Conservation (phyloP, 805 yeast species). For the Starmerella stigmatis region DNA sequence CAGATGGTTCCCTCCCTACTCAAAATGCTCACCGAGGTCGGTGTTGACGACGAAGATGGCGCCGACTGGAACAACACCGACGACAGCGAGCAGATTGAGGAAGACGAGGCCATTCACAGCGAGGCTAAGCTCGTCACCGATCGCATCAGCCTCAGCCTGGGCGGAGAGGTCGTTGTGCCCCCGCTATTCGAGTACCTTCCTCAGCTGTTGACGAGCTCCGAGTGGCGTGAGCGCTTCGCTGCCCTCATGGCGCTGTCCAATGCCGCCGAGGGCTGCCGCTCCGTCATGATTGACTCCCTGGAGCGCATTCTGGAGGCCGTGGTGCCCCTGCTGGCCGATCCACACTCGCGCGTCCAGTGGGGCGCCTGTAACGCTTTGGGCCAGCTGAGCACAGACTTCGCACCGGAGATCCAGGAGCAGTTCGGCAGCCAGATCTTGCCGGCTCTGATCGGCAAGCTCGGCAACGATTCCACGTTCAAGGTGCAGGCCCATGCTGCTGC, state of each 20-base stretch:
- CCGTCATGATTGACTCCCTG: constrained; percentile 70
- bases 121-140: constrained; percentile 94
- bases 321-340: constrained; percentile 72
- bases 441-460: constrained; percentile 72
- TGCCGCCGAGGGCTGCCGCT: constrained; percentile 95
- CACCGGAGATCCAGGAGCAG: constrained; percentile 73
- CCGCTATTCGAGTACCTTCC: constrained; percentile 83
- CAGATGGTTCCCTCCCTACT: constrained; percentile 64
- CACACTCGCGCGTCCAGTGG: constrained; percentile 90
- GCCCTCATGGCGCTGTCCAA: constrained; percentile 94
- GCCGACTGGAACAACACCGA: constrained; percentile 78
- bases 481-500: constrained; percentile 99
- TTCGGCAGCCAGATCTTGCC: constrained; percentile 75
- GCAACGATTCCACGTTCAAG: constrained; percentile 55
- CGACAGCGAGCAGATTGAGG: constrained; percentile 64
- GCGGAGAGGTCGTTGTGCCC: constrained; percentile 72
- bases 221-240: constrained; percentile 95
- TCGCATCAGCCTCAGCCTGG: constrained; percentile 72
- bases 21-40: constrained; percentile 84
- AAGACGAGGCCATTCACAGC: constrained; percentile 75
- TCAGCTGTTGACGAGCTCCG: constrained; percentile 59
- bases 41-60: constrained; percentile 78
- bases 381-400: constrained; percentile 93
- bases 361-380: constrained; percentile 96
- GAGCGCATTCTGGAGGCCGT: constrained; percentile 75